Base-by-base conservation (phyloP, 495 filamentous ascomycete species). In the Podospora anserina region DNA sequence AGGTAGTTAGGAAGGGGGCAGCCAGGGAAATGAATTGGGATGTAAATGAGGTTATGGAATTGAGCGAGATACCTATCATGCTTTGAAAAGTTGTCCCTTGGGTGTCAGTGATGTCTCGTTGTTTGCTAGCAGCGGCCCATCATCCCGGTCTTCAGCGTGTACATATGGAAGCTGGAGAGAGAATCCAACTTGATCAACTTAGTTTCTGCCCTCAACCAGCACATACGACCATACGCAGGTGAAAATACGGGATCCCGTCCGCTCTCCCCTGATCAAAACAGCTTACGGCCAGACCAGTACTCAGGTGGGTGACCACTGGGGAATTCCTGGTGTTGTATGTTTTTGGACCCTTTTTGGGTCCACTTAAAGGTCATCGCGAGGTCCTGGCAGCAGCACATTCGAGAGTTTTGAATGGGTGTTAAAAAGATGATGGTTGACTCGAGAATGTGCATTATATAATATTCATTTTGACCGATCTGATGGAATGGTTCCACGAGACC, bases 171-270 rank as follows among this genome's bases (percentile, higher is more conserved):
- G 7, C 39, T 16, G 9, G 39, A 49, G 39, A 16, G 2, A 16
- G 13, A 13, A 13, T 11, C 7, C 13, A 39, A 6, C 34, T 5
- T 13, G 9, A 49, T 49, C 3, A 49, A 49, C 9, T 11, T 16
- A 13, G 15, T 2, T 49, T 49, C 9, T 13, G 15, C 15, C 7
- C 5, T 3, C 11, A 49, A 13, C 39, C 13, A 13, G 9, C 54
- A 66, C 55, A 60, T 27, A 63, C 56, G 55, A 71, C 34, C 54
- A 56, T 66, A 66, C 49, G 13, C 26, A 57, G 7, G 16, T 28
- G 44, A 55, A 39, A 63, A 32, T 32, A 63, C 78, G 82, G 81
- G 76, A 80, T 81, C 81, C 82, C 80, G 82, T 83, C 79, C 79
- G 82, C 79, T 83, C 82, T 80, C 76, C 80, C 81, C 74, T 82